Evolutionary conservation across 306 rosid species (phyloP), one percentile per base, ranked within the genome.

Genomic region (apple (Malus domestica)): DNA sequence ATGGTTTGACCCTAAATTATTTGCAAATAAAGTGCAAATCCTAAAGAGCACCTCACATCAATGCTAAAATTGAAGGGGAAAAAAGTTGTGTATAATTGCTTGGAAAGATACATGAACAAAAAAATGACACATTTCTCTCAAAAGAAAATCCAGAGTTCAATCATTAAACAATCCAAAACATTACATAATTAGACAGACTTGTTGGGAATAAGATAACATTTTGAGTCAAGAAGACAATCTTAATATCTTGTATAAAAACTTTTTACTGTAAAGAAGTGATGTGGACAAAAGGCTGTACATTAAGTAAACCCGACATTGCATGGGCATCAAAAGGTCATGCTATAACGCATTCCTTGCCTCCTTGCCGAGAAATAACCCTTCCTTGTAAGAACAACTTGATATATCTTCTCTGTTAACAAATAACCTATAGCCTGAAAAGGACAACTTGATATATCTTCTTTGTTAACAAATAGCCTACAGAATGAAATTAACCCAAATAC

Each of bases 221-320:
- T 25, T 59, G 18, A 70, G 19, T 30, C 20, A 46, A 25, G 42
- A 29, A 14, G 13, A 62, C 76, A 35, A 16, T 35, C 40, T 70
- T 51, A n/a, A 70, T 23, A 69, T 11, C 10, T 8, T 4, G 46
- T 7, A 7, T 12, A 65, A 7, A 33, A 22, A 57, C 38, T 9
- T 11, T 58, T 23, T 29, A 76, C 15, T 33, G 35, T 22, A 35
- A 51, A 11, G 30, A 69, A 46, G 63, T 68, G n/a, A n/a, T 55
- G 58, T 33, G 72, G 79, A 27, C 29, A 68, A 77, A 40, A 64
- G 71, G 75, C 68, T 27, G 58, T 84, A 86, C 89, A 78, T 86
- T 86, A 33, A 86, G 83, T 78, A 86, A 79, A 72, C 89, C 87
- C 80, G 89, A 86, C 89, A 86, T 86, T 78, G 87, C 85, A 83